Evolutionary conservation across 1,284 basidiomycete species (phyloP).

Genomic region (Phlebopus sp.): DNA sequence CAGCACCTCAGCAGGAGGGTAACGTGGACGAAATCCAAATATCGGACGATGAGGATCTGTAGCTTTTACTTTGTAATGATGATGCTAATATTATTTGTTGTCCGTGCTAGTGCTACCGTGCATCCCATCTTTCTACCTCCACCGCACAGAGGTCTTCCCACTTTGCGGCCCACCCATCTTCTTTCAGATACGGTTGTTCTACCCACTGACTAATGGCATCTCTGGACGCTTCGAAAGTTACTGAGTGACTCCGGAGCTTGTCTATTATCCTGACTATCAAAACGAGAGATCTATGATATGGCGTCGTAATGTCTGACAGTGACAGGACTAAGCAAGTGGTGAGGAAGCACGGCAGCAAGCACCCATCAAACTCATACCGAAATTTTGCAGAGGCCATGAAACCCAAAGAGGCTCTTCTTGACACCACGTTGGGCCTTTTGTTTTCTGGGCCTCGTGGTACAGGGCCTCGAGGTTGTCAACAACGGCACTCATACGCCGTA

Average conservation of each 20-base stretch:
- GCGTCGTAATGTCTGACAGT: conserved; percentile 52
- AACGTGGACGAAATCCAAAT: conserved; percentile 84
- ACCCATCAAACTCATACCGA: conserved; percentile 44
- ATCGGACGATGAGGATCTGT: conserved; percentile 72
- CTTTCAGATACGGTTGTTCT: conserved; percentile 60
- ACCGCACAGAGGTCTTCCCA: conserved; percentile 75
- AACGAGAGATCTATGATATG: conserved; percentile 66
- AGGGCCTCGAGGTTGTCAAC: conserved; percentile 63
- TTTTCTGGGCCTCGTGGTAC: conserved; percentile 63
- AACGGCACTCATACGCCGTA: conserved; percentile 56
- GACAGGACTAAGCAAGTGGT: conserved; percentile 46
- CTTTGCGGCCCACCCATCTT: conserved; percentile 61
- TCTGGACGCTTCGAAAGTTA: conserved; percentile 66
- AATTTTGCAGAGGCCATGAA: conserved; percentile 76
- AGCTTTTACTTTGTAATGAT: conserved; percentile 18
- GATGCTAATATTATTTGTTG: conserved; percentile 7
- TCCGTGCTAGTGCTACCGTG: conserved; percentile 20
- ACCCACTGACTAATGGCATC: conserved; percentile 60
- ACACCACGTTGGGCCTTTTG: conserved; percentile 68
- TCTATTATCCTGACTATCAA: conserved; percentile 56
- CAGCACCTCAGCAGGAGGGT: conserved; percentile 32
- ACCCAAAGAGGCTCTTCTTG: conserved; percentile 69
- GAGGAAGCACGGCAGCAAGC: not conserved
- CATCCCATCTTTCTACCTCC: conserved; percentile 71
- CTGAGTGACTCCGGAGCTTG: conserved; percentile 58